Base-by-base conservation (phyloP, 2,329 filamentous ascomycete genomes). In the Cercospora nicotianae region DNA sequence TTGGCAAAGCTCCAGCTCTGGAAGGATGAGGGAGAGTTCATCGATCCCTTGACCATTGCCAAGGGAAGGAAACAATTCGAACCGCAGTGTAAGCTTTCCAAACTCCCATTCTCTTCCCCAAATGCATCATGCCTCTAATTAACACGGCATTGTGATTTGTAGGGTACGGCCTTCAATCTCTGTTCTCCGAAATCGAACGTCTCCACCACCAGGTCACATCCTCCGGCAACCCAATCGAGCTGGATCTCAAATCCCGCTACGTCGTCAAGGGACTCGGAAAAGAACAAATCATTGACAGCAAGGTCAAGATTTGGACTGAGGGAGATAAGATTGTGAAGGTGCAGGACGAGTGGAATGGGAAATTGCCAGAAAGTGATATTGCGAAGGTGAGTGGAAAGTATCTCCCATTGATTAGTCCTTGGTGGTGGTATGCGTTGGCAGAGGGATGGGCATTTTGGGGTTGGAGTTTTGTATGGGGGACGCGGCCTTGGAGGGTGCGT, bases 1-100 rank as follows among this genome's bases (percentile, higher is more conserved):
- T 81, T 88, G 2, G 82, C 83, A 48, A 88, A 89, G 75, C 82
- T 90, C 57, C 79, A 81, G 13, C 81, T 90, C 26, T 90, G 87
- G 88, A 81, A 80, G 60, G 85, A 86, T 67, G 81, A 86, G 42
- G 87, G 83, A 7, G 83, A 81, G 0, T 90, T 90, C 76, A 77
- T 82, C 31, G 87, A 90, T 74, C 86, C 85, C 4, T 78, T 90
- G 57, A 87, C 87, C 51, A 81, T 85, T 39, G 86, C 88, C 1
- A 75, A 79, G 23, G 87, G 88, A 8, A 83, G 85, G 64, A 82
- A 85, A 70, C 82, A 86, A 73, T 86, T 79, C 69, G 77, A 82
- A 63, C 79, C 84, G 26, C 84, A 86, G 76, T 64, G 55, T 59
- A 59, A 59, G 55, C n/a, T 8, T 8, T 36, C 6, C 16, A n/a